Evolutionary conservation across 371 early-diverging fungal species (phyloP), one percentile per base, ranked within the genome.

Genomic region (Mucor lusitanicus): DNA sequence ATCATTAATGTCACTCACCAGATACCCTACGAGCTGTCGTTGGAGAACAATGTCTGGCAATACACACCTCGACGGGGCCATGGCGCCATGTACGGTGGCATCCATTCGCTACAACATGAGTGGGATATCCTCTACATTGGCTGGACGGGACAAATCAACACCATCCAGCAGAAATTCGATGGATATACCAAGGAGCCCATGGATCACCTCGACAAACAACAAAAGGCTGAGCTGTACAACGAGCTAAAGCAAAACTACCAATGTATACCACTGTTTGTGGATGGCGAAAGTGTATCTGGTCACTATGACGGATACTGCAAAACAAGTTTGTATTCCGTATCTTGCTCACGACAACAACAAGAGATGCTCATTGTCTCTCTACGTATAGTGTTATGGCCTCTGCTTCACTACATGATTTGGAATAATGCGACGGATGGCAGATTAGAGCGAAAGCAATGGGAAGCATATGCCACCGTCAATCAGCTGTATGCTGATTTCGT

Each of bases 391-490:
- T 85, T 99, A 19, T 99, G 99, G 99, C 99, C 99, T 1, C 80
- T 99, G 61, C 91, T 99, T 60, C 99, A 99, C 81, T 98, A 98
- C 73, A 90, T 99, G 61, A 83, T 95, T 61, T 97, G 97, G 89
- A 94, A 98, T 60, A 79, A 87, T 72, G 89, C 90, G 21, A 89
- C 88, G 6, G 89, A 91, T 68, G 80, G 85, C 64, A 78, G 91
- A 62, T 69, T 83, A 65, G 93, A 94, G 62, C 73, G 81, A 42
- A 79, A 80, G 35, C 88, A 93, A 63, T 99, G 96, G 92, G 87
- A 88, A 28, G 94, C 91, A 17, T 97, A 98, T 78, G 85, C 85
- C 30, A 75, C 87, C 56, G 96, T 96, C 25, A 98, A 98, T 85
- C 82, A 88, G 67, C 75, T 76, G 57, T 98, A 98, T 81, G 92